Evolutionary conservation across 106 monocot species (phyloP).

Genomic region (Dioscorea dumetorum): DNA sequence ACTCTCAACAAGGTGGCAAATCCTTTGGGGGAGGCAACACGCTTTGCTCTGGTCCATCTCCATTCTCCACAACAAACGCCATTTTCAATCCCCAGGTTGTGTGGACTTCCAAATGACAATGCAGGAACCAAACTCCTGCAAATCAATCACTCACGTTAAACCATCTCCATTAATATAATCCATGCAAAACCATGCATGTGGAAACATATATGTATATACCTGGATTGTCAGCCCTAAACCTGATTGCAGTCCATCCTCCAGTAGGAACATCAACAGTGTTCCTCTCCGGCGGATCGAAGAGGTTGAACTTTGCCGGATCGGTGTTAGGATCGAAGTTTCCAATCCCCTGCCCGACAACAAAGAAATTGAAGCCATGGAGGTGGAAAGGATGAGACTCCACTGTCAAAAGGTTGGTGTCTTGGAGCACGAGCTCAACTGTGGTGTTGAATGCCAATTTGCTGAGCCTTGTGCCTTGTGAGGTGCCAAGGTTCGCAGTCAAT

Average conservation of each 20-base stretch:
- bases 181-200: background rate
- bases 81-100: slow-evolving; percentile 56
- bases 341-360: slow-evolving; percentile 27
- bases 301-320: slow-evolving; percentile 35
- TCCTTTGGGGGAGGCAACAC: slow-evolving; percentile 50
- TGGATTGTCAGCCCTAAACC: slow-evolving; percentile 34
- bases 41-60: slow-evolving; percentile 35
- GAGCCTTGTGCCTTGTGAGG: slow-evolving; percentile 29
- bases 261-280: slow-evolving; percentile 47
- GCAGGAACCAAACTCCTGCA: slow-evolving; percentile 86
- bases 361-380: slow-evolving; percentile 38
- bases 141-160: background rate
- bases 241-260: slow-evolving; percentile 46
- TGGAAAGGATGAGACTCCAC: slow-evolving; percentile 38
- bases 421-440: slow-evolving; percentile 34
- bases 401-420: slow-evolving; percentile 34
- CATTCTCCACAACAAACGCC: slow-evolving; percentile 64
- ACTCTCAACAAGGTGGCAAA: slow-evolving; percentile 34
- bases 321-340: slow-evolving; percentile 34
- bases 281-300: slow-evolving; percentile 48
- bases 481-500: slow-evolving; percentile 33
- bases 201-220: slow-evolving; percentile 6
- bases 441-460: slow-evolving; percentile 33
- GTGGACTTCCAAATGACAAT: slow-evolving; percentile 53
- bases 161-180: background rate